Conservation (phyloP, 129 eudicot species). For the Flaveria brownii region DNA sequence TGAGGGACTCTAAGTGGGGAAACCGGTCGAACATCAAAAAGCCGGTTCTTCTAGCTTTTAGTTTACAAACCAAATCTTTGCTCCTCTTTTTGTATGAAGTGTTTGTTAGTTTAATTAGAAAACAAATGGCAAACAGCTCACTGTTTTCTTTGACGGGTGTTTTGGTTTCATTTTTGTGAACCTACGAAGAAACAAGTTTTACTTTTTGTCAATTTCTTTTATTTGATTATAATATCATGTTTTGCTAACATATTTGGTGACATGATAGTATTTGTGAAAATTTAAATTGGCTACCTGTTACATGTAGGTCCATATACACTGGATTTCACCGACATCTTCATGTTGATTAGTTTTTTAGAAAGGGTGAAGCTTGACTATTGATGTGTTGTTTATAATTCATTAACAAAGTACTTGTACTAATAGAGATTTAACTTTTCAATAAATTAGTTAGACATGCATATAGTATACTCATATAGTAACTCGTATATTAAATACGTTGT, state of each 20-base stretch:
- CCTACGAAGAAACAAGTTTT: constrained; percentile 30
- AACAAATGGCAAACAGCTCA: constrained; percentile 39
- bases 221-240: constrained; percentile 13
- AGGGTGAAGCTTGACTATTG: background rate
- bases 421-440: background rate
- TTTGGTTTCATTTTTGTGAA: constrained; percentile 22
- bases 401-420: too few species aligned
- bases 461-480: too few species aligned
- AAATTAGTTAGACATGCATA: too few species aligned
- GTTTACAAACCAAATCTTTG: constrained; percentile 40
- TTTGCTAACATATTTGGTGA: constrained; percentile 9
- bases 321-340: constrained; percentile 21
- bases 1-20: constrained; percentile 22
- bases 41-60: constrained; percentile 34
- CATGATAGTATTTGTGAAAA: background rate
- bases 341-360: constrained; percentile 22
- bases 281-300: background rate
- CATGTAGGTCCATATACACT: constrained; percentile 22
- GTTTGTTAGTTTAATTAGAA: constrained; percentile 21
- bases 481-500: too few species aligned
- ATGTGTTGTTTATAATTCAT: too few species aligned
- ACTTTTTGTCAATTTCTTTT: constrained; percentile 20
- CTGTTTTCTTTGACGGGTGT: constrained; percentile 23
- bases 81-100: constrained; percentile 26
- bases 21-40: constrained; percentile 44